Percentiles rank a stretch among this genome's conserved stretches.
Evolutionary conservation across 148 eudicot genomes (phyloP).

Genomic region (Rhododendron kiyosumense): DNA sequence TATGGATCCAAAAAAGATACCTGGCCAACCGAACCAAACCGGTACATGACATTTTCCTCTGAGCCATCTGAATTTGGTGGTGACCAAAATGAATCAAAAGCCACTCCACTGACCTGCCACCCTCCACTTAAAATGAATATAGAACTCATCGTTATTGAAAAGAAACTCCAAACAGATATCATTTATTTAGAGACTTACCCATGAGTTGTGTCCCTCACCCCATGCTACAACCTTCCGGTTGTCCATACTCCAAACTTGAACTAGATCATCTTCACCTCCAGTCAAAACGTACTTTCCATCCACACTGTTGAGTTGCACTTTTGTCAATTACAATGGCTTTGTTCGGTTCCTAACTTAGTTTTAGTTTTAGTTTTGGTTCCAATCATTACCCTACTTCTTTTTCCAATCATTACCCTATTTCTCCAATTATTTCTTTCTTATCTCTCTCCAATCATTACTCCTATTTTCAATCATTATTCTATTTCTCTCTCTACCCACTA

Average conservation of each 20-base stretch:
- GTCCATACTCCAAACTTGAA: constrained; percentile 97
- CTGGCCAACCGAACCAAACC: constrained; percentile 79
- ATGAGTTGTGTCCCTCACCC: constrained; percentile 95
- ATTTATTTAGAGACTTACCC: constrained; percentile 45
- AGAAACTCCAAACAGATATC: neutral
- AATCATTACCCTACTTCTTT: no score
- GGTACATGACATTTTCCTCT: constrained; percentile 52
- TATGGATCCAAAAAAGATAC: constrained; percentile 15
- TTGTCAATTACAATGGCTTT: constrained; percentile 2
- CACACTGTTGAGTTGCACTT: constrained; percentile 41
- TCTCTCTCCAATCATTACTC: no score
- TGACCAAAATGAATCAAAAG: constrained; percentile 65
- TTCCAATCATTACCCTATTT: no score
- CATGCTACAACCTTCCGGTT: constrained; percentile 85
- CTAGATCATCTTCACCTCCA: constrained; percentile 96
- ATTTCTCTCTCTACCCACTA: no score
- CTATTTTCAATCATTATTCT: no score
- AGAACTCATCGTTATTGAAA: neutral
- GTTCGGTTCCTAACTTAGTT: no score
- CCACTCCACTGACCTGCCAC: constrained; percentile 72
- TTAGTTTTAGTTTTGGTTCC: no score
- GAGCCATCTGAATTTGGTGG: constrained; percentile 54
- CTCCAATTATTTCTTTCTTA: no score
- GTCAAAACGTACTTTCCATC: constrained; percentile 78
- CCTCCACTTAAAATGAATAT: neutral